These are phyloP conservation scores for Botryotinia narcissicola DNA, from an alignment of 2,329 filamentous ascomycete species.

Conservation along the genomic window DNA sequence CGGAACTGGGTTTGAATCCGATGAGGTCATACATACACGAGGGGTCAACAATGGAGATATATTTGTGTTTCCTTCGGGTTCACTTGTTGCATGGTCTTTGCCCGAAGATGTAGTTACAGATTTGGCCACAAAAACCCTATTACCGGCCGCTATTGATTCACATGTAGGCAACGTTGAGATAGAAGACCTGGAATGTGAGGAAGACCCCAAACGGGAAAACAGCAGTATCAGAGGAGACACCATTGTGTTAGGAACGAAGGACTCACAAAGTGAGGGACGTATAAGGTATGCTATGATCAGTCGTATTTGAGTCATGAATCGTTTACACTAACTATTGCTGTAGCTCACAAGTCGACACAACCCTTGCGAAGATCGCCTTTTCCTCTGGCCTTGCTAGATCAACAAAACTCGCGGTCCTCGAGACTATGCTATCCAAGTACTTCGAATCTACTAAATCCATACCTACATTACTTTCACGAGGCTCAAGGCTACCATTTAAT, in stretches of 20 bases:
- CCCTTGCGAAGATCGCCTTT: slow-evolving; percentile 92
- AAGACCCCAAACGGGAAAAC: slow-evolving; percentile 69
- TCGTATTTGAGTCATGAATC: not conserved
- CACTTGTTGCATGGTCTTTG: slow-evolving; percentile 88
- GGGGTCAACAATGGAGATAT: slow-evolving; percentile 72
- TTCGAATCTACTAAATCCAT: slow-evolving; percentile 84
- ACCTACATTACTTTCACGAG: slow-evolving; percentile 71
- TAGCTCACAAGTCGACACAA: slow-evolving; percentile 49
- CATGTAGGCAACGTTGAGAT: slow-evolving; percentile 73
- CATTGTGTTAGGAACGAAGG: slow-evolving; percentile 81
- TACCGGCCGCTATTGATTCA: slow-evolving; percentile 72
- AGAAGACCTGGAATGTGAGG: slow-evolving; percentile 84
- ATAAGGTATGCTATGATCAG: slow-evolving; percentile 24
- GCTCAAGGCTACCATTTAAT: slow-evolving; percentile 60
- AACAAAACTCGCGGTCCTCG: slow-evolving; percentile 90
- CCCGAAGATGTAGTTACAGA: slow-evolving; percentile 69
- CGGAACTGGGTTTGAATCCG: slow-evolving; percentile 56
- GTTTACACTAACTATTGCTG: slow-evolving; percentile 16
- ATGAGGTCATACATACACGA: slow-evolving; percentile 62
- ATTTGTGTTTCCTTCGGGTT: slow-evolving; percentile 94
- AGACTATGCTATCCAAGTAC: slow-evolving; percentile 77
- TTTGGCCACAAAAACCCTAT: slow-evolving; percentile 68
- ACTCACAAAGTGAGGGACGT: slow-evolving; percentile 44
- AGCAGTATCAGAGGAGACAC: slow-evolving; percentile 83
- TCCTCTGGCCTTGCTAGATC: slow-evolving; percentile 89